These are phyloP conservation scores for Xylaria longipes DNA, from an alignment of 495 filamentous ascomycete species.

Conservation along the genomic window DNA sequence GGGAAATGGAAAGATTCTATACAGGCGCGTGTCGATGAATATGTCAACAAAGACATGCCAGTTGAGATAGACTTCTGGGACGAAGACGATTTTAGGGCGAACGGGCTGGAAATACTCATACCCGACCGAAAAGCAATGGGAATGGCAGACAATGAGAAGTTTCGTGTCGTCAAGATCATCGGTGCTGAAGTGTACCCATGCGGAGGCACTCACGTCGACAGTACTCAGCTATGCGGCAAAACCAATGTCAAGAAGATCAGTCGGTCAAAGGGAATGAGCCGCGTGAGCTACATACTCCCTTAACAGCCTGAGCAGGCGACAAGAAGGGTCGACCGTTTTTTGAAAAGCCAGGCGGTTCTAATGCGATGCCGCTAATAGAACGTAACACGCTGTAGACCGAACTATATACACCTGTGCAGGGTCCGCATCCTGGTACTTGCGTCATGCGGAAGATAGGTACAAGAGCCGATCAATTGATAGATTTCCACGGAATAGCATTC, in stretches of 20 bases:
- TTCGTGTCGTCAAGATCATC: slow-evolving; percentile 61
- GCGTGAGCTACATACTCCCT: slow-evolving; percentile 59
- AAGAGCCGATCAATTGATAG: neutral
- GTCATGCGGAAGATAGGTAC: neutral
- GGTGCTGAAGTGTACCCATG: slow-evolving; percentile 68
- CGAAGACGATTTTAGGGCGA: slow-evolving; percentile 55
- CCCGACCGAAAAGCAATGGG: slow-evolving; percentile 54
- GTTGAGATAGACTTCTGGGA: slow-evolving; percentile 68
- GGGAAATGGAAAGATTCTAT: slow-evolving; percentile 64
- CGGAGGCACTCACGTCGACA: slow-evolving; percentile 68
- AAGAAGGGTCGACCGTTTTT: neutral
- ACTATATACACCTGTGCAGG: slow-evolving; percentile 11
- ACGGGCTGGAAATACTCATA: slow-evolving; percentile 54
- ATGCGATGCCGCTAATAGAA: slow-evolving; percentile 2
- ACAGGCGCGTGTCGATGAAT: slow-evolving; percentile 59
- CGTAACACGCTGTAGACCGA: slow-evolving; percentile 5
- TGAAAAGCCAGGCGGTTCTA: neutral
- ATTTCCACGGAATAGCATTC: slow-evolving; percentile 2
- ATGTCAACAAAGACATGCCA: slow-evolving; percentile 54
- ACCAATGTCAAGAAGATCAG: slow-evolving; percentile 66
- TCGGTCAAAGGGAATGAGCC: slow-evolving; percentile 61
- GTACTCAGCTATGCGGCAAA: slow-evolving; percentile 57
- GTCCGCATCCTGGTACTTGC: slow-evolving; percentile 8
- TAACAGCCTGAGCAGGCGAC: slow-evolving; percentile 17
- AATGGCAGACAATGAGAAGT: slow-evolving; percentile 53